A percentile compares a stretch with the other conserved stretches of the same genome.
phyloP scores from a whole-genome alignment of 1,139 yeast genomes.

The Zygosaccharomyces sapae region DNA sequence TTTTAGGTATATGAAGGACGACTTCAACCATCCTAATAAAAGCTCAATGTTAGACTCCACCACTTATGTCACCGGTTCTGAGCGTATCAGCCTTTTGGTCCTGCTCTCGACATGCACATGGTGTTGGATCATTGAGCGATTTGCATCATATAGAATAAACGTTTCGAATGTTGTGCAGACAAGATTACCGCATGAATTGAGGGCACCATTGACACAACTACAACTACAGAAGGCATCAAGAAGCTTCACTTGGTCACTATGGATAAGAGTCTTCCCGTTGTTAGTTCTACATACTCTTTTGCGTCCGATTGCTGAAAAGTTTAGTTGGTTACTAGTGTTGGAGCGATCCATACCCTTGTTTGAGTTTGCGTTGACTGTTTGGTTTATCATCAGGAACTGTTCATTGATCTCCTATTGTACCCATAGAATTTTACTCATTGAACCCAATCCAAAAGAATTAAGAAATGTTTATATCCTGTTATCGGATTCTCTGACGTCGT shows the following conservation, averaged over 20 bases:
- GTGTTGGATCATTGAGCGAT: slow-evolving; percentile 42
- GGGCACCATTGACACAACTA: slow-evolving; percentile 27
- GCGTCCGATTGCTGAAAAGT: slow-evolving; percentile 18
- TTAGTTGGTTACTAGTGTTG: slow-evolving; percentile 13
- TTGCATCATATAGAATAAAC: slow-evolving; percentile 40
- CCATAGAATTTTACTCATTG: slow-evolving; percentile 49
- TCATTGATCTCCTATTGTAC: slow-evolving; percentile 43
- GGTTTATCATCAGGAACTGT: slow-evolving; percentile 28
- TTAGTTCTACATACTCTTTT: slow-evolving; percentile 9
- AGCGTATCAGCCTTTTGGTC: slow-evolving; percentile 43
- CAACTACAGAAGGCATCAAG: slow-evolving; percentile 25
- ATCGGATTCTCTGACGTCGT: slow-evolving; percentile 79
- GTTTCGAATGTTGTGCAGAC: slow-evolving; percentile 39
- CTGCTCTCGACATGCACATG: slow-evolving; percentile 51
- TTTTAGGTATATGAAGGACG: too few relatives aligned
- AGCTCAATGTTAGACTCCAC: neutral
- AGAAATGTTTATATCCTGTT: slow-evolving; percentile 78
- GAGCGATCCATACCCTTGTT: slow-evolving; percentile 36
- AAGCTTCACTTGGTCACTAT: slow-evolving; percentile 19
- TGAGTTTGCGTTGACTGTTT: slow-evolving; percentile 32
- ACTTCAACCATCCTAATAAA: neutral
- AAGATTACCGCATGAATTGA: slow-evolving; percentile 31
- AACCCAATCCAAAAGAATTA: slow-evolving; percentile 52
- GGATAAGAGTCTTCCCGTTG: slow-evolving; percentile 11
- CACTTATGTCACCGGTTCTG: slow-evolving; percentile 21